Evolutionary conservation across 139 green algal genomes (phyloP).

Genomic region (Volvox africanus): DNA sequence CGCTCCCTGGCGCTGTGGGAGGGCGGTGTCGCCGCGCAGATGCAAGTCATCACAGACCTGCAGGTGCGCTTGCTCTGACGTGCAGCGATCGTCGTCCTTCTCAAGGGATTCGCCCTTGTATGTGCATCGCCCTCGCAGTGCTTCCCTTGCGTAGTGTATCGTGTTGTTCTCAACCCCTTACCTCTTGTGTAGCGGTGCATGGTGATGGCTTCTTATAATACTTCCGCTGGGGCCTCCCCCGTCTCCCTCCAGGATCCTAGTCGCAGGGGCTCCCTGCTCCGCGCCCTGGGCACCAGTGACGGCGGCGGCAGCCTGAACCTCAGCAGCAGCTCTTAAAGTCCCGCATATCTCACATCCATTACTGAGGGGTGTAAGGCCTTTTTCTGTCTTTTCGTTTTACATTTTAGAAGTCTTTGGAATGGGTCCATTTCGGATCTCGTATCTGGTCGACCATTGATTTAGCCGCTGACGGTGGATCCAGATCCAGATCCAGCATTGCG

Average conservation of each 20-base stretch:
- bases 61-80: slow-evolving; percentile 16
- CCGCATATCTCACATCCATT: background rate
- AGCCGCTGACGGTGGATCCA: background rate
- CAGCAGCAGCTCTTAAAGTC: background rate
- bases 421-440: background rate
- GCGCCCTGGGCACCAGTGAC: background rate
- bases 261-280: slow-evolving; percentile 4
- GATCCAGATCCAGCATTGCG: background rate
- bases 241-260: slow-evolving; percentile 10
- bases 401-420: background rate
- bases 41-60: slow-evolving; percentile 22
- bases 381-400: background rate
- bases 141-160: background rate
- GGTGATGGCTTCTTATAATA: background rate
- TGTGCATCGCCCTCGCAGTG: background rate
- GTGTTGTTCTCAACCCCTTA: background rate
- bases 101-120: background rate
- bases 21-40: slow-evolving; percentile 43
- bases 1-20: slow-evolving; percentile 41
- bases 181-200: background rate
- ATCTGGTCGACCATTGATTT: background rate
- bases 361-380: background rate
- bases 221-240: too few relatives aligned
- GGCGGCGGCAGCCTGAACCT: background rate
- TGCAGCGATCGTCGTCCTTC: background rate